Evolutionary conservation across 1,139 yeast genomes (phyloP).

Genomic region (Hyphopichia fennica): DNA sequence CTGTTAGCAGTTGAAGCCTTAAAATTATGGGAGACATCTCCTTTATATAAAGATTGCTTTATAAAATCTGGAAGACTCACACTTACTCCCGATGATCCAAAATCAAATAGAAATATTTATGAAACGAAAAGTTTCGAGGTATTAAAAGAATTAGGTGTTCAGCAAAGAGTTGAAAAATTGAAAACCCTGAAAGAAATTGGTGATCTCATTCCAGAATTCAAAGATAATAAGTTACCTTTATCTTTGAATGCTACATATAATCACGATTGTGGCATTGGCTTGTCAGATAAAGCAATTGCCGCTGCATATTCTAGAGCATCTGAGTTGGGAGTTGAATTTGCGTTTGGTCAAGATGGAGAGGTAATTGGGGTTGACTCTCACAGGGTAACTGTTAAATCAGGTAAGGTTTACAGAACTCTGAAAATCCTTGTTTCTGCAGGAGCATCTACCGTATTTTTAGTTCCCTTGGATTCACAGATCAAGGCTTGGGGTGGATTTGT

Average conservation of each 20-base stretch:
- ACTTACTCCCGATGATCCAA: slow-evolving; percentile 15
- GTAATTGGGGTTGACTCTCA: slow-evolving; percentile 11
- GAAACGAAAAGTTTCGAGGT: slow-evolving; percentile 31
- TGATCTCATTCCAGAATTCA: slow-evolving; percentile 14
- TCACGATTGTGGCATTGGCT: slow-evolving; percentile 30
- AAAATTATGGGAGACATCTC: slow-evolving; percentile 34
- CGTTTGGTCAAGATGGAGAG: slow-evolving; percentile 23
- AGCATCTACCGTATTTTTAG: slow-evolving; percentile 27
- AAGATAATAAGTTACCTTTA: neutral
- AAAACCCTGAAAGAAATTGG: slow-evolving; percentile 24
- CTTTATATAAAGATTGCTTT: slow-evolving; percentile 27
- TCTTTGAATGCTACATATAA: slow-evolving; percentile 7
- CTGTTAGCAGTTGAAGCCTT: slow-evolving; percentile 42
- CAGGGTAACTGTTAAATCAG: slow-evolving; percentile 2
- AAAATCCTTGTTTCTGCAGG: slow-evolving; percentile 29
- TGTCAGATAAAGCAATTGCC: slow-evolving; percentile 19
- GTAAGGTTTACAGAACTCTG: slow-evolving; percentile 20
- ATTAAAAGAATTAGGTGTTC: slow-evolving; percentile 27
- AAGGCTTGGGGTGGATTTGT: slow-evolving; percentile 38
- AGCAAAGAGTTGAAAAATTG: slow-evolving; percentile 20
- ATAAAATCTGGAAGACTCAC: slow-evolving; percentile 34
- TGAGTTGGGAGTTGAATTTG: slow-evolving; percentile 24
- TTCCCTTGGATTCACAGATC: slow-evolving; percentile 30
- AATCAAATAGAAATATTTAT: slow-evolving; percentile 24
- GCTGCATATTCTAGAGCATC: slow-evolving; percentile 16